These are phyloP conservation scores for Solanum neorickii DNA, from an alignment of 257 asterid species.

Conservation along the genomic window DNA sequence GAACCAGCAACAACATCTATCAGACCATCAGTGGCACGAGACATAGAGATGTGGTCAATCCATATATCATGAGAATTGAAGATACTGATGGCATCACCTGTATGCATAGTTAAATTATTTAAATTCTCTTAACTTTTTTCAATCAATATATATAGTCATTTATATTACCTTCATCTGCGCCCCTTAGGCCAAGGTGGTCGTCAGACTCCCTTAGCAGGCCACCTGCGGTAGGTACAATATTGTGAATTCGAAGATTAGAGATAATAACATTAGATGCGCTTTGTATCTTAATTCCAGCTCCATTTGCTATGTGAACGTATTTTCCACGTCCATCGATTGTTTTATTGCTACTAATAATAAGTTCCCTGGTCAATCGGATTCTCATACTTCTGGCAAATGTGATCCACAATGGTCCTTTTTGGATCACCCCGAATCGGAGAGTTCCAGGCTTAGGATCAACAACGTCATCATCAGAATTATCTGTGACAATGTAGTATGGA, in stretches of 20 bases:
- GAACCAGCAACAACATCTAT: constrained; percentile 23
- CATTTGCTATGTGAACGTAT: constrained; percentile 11
- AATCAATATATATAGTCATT: no score
- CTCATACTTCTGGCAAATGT: constrained; percentile 11
- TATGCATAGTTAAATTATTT: not conserved
- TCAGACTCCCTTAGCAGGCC: constrained; percentile 18
- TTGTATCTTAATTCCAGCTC: constrained; percentile 22
- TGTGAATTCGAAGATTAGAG: constrained; percentile 2
- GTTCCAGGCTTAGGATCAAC: constrained; percentile 23
- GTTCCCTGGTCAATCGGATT: constrained; percentile 7
- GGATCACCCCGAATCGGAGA: constrained; percentile 26
- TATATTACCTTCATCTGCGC: constrained; percentile 1
- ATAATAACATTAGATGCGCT: constrained; percentile 4
- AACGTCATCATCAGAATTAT: constrained; percentile 11
- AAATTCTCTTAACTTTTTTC: not conserved
- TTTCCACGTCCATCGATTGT: constrained; percentile 29
- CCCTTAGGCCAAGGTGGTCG: constrained; percentile 10
- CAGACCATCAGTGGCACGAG: constrained; percentile 13
- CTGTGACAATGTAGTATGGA: constrained; percentile 9
- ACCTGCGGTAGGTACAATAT: not conserved
- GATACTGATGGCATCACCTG: constrained; percentile 19
- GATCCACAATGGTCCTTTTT: constrained; percentile 23
- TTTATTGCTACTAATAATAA: constrained; percentile 16
- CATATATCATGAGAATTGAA: constrained; percentile 11
- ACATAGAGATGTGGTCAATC: constrained; percentile 28